Base-by-base conservation (phyloP, 2,329 filamentous ascomycete genomes). In the Rhytidhysteron rufulum region DNA sequence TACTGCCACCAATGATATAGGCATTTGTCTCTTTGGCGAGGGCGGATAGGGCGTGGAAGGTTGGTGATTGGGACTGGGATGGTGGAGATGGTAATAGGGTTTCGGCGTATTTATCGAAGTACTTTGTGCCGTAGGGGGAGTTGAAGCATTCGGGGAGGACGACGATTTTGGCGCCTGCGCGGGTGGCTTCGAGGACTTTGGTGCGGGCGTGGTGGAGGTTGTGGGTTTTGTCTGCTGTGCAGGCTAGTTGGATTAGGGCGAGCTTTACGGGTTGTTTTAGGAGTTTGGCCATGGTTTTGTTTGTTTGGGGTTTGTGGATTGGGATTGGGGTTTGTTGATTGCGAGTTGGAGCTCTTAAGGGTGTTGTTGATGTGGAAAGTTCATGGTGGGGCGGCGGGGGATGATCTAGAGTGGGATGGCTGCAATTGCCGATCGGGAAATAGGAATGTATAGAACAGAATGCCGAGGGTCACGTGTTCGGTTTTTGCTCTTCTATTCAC, bases 141-240 rank as follows among this genome's bases (percentile, higher is more conserved):
- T 98, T 98, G 81, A 98, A 98, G 76, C 93, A 98, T 72, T 98
- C 93, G 25, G 93, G 93, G 15, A 98, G 79, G 24, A 97, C 88
- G 50, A 97, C 83, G 44, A 98, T 82, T 42, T 86, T 82, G 44
- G 91, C 88, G 51, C 91, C 91, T 9, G 40, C 72, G 19, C 72
- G 66, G 18, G 88, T 84, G 4, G 93, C 91, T 64, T 88, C 83
- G 47, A 88, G 78, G 43, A 97, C 89, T 63, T 93, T 90, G 31
- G 77, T 74, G 42, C 86, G 84, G 10, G 93, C 91, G 63, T 84
- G 84, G 17, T 76, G 62, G 48, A 98, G 87, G 69, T 98, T 98
- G 51, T 78, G 77, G 9, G 82, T 63, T 72, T 98, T 98, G 72
- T 95, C 88, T 49, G 84, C 69, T 46, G 61, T 61, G 20, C 59